Base-by-base conservation (phyloP, 2,329 filamentous ascomycete genomes). In the Fusarium ramigenum region DNA sequence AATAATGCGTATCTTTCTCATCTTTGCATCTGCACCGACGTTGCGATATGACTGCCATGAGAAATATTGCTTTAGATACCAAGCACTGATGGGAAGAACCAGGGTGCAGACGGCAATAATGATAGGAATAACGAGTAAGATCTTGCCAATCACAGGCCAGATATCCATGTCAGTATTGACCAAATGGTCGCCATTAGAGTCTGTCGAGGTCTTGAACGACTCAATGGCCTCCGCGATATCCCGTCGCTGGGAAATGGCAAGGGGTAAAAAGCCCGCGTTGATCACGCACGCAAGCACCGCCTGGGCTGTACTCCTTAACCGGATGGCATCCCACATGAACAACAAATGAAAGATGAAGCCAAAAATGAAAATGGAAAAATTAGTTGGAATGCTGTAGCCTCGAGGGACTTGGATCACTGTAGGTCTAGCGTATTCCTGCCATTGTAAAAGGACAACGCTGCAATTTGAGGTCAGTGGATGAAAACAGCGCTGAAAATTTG, bases 41-140 rank as follows among this genome's bases (percentile, higher is more conserved):
- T 66, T 66, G 0, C 64, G 64, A n/a, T 66, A 66, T 2, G 64
- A 57, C 21, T 66, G 62, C 64, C 64, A 66, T 11, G 56, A 65
- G 8, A 66, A 66, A 19, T 46, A 39, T 9, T 52, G 37, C 16
- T 66, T 66, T 3, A 66, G 10, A n/a, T 66, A 66, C 64, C 62
- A 66, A 7, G 49, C 64, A 25, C 19, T 50, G 0, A 66, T 5
- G 2, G 58, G 19, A 1, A 66, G 52, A 4, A 66, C 0, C 1
- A 59, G 3, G 1, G 64, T 66, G 10, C 34, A 66, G 10, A 18
- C 4, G 2, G 37, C 62, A 2, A 66, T 46, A 1, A 66, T 25
- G 2, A 40, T 43, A 11, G 64, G 62, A 39, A 66, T 44, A 2
- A 40, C 39, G 2, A 36, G 19, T 8, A 66, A 7, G 3, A 66